Evolutionary conservation across 2,329 filamentous ascomycete genomes (phyloP).

Genomic region (Nemania sp.): DNA sequence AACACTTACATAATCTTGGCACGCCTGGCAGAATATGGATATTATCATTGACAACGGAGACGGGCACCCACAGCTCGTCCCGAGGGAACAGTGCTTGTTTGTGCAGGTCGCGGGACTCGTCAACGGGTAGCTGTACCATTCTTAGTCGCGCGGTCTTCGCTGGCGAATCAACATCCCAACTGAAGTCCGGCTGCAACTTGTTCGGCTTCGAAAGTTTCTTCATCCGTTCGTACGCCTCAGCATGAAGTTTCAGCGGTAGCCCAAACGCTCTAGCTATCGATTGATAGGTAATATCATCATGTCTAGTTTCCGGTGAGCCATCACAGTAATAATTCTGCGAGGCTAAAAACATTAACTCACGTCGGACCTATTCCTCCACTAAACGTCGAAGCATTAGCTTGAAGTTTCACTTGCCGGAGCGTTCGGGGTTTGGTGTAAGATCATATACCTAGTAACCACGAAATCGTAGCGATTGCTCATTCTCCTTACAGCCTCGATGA

Average conservation of each 20-base stretch:
- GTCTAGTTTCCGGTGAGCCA: conserved; percentile 54
- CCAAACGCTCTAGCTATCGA: conserved; percentile 90
- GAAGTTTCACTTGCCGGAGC: neutral
- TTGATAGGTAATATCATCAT: conserved; percentile 97
- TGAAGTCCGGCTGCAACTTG: conserved; percentile 73
- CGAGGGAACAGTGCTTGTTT: conserved; percentile 78
- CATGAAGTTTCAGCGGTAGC: conserved; percentile 75
- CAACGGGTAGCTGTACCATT: conserved; percentile 86
- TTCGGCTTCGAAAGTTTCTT: conserved; percentile 75
- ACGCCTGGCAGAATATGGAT: conserved; percentile 91
- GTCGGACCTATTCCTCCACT: conserved; percentile 94
- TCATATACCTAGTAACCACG: conserved; percentile 75
- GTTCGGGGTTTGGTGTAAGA: neutral
- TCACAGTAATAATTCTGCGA: neutral
- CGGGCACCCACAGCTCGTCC: conserved; percentile 87
- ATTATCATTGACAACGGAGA: conserved; percentile 88
- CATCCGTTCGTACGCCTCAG: conserved; percentile 80
- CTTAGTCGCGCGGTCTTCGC: conserved; percentile 79
- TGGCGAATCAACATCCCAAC: conserved; percentile 82
- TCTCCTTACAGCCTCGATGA: conserved; percentile 80
- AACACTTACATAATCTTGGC: conserved; percentile 69
- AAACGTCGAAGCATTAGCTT: conserved; percentile 5
- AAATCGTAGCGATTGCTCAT: conserved; percentile 94
- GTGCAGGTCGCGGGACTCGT: conserved; percentile 64
- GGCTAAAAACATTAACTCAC: conserved; percentile 54